phyloP scores from a whole-genome alignment of 2,329 filamentous ascomycete genomes.

The Rhinocladiella similis region DNA sequence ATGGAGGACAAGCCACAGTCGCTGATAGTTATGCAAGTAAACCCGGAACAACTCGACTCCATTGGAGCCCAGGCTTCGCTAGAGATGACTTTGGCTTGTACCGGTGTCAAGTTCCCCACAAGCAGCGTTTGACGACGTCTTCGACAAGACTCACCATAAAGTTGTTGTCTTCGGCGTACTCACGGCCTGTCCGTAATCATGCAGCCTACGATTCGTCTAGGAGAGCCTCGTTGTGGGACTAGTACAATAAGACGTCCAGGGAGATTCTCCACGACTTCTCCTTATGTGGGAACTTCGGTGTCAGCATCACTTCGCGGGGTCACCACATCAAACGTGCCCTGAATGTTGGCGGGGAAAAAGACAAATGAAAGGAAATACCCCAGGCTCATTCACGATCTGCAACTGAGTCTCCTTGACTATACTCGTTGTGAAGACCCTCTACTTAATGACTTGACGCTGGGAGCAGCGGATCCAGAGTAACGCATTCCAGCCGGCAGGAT shows the following conservation, averaged over 20 bases:
- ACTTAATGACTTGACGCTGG: neutral
- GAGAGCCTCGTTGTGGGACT: neutral
- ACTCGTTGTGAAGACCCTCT: neutral
- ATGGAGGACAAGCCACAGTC: neutral
- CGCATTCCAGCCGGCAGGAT: too few relatives aligned
- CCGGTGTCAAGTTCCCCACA: too few relatives aligned
- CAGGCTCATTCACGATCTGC: neutral
- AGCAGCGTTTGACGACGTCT: too few relatives aligned
- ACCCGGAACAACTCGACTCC: too few relatives aligned
- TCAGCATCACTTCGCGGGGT: neutral
- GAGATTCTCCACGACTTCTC: neutral
- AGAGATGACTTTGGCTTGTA: too few relatives aligned
- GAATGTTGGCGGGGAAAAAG: neutral
- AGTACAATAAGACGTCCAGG: neutral
- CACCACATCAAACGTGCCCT: neutral
- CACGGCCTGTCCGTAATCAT: neutral
- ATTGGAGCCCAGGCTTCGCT: too few relatives aligned
- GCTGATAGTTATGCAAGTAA: too few relatives aligned
- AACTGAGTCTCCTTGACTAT: neutral
- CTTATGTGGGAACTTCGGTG: neutral
- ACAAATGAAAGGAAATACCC: neutral
- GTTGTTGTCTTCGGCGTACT: too few relatives aligned
- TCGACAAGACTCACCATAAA: too few relatives aligned
- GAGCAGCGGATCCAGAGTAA: neutral
- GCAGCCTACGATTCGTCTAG: neutral